These are phyloP conservation scores for Aphanomyces astaci DNA, from an alignment of 352 stramenopile species.

Conservation along the genomic window DNA sequence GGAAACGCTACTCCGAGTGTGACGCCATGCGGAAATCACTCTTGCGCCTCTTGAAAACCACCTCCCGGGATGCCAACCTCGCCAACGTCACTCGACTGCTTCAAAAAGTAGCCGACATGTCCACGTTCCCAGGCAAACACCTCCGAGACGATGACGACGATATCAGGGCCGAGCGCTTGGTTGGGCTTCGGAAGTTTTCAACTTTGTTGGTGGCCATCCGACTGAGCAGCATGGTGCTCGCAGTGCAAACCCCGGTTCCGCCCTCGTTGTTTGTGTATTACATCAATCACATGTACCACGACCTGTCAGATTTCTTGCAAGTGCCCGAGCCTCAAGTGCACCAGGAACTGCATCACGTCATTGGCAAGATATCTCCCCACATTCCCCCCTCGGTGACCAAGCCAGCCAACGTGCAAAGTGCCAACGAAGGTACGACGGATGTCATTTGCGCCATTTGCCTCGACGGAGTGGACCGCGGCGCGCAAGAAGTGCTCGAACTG, in stretches of 20 bases:
- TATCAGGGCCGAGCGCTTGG: not conserved
- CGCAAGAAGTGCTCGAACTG: not conserved
- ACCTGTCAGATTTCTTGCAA: not conserved
- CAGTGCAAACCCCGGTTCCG: not conserved
- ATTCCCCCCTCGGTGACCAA: not conserved
- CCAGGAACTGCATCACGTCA: conserved; percentile 3
- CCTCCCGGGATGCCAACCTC: not conserved
- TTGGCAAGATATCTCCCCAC: not conserved
- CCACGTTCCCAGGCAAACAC: conserved; percentile 12
- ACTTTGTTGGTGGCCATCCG: not conserved
- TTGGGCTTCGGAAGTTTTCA: not conserved
- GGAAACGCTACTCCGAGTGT: conserved; percentile 66
- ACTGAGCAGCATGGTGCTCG: not conserved
- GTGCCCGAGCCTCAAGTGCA: not conserved
- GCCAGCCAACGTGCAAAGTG: not conserved
- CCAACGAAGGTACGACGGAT: no score
- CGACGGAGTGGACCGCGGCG: not conserved
- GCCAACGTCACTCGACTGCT: not conserved
- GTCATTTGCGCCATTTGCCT: not conserved
- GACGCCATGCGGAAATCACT: conserved; percentile 40
- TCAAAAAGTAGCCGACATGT: not conserved
- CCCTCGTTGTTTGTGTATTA: not conserved
- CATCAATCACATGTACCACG: conserved; percentile 2
- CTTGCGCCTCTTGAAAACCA: conserved; percentile 26
- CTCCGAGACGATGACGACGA: conserved; percentile 3